Percentiles rank a stretch among this genome's conserved stretches.
These are phyloP conservation scores for Chaetomiaceae sp. DNA, from an alignment of 2,329 filamentous ascomycete species.

Conservation along the genomic window DNA sequence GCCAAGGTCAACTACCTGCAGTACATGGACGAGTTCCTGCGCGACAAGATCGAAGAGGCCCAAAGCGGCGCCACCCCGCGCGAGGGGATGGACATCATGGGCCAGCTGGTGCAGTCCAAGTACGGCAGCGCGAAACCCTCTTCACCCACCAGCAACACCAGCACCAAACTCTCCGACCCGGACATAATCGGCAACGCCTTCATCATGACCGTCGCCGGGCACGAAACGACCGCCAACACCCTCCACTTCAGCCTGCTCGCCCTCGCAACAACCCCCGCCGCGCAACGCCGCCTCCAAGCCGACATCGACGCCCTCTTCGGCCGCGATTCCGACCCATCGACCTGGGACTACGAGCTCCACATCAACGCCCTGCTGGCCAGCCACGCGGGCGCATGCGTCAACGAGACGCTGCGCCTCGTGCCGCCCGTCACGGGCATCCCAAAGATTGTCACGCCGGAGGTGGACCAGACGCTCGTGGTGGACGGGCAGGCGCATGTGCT, in stretches of 20 bases:
- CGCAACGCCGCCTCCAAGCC: constrained; percentile 60
- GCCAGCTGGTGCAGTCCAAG: constrained; percentile 41
- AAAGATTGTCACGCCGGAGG: constrained; percentile 49
- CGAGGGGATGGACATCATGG: constrained; percentile 48
- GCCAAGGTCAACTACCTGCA: constrained; percentile 57
- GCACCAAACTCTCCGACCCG: constrained; percentile 41
- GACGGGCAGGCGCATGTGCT: constrained; percentile 53
- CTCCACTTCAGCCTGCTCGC: constrained; percentile 65
- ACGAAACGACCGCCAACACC: constrained; percentile 73
- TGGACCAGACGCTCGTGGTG: constrained; percentile 53
- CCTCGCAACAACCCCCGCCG: constrained; percentile 58
- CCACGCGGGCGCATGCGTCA: constrained; percentile 68
- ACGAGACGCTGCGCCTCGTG: constrained; percentile 68
- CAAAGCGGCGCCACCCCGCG: constrained; percentile 27
- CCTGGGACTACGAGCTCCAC: constrained; percentile 66
- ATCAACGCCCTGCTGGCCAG: constrained; percentile 61
- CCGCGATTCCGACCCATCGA: constrained; percentile 45
- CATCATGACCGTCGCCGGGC: constrained; percentile 64
- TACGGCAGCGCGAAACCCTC: constrained; percentile 31
- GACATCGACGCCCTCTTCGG: constrained; percentile 63
- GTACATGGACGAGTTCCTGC: constrained; percentile 65
- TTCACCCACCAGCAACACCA: not conserved
- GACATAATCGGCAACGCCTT: constrained; percentile 71
- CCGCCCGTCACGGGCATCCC: constrained; percentile 68
- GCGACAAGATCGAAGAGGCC: constrained; percentile 49